A percentile compares a stretch with the other conserved stretches of the same genome.
phyloP scores from a whole-genome alignment of 2,329 filamentous ascomycete species.

The Cercospora brassicicola region DNA sequence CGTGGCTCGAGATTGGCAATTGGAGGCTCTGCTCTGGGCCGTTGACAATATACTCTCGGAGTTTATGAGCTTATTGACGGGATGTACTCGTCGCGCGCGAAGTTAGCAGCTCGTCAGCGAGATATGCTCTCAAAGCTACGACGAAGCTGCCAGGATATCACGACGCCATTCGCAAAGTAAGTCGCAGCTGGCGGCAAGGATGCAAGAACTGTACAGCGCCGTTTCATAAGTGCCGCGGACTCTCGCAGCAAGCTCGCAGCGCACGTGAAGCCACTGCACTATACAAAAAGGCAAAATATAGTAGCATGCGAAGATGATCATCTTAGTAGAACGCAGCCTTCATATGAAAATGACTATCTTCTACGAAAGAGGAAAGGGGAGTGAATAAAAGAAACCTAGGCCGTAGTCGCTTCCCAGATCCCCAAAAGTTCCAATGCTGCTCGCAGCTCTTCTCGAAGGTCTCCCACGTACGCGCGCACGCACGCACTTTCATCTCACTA shows the following conservation, averaged over 20 bases:
- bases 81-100: background rate
- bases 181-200: background rate
- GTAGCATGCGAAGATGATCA: background rate
- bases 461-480: background rate
- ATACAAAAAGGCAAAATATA: background rate
- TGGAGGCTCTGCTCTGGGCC: no score
- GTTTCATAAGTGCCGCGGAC: background rate
- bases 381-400: background rate
- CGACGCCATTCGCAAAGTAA: background rate
- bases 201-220: no score
- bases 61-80: background rate
- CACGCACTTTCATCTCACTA: background rate
- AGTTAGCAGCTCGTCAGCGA: background rate
- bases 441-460: background rate
- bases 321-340: background rate
- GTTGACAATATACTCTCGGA: background rate
- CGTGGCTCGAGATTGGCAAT: no score
- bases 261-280: background rate
- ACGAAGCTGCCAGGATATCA: background rate
- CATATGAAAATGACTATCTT: conserved; percentile 4
- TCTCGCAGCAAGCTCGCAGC: background rate
- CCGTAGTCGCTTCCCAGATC: background rate
- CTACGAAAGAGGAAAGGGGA: background rate
- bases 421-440: background rate
- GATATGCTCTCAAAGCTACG: background rate